A percentile compares a stretch with the other conserved stretches of the same genome.
These are phyloP conservation scores for Periglandula ipomoeae DNA, from an alignment of 2,329 filamentous ascomycete genomes.

Conservation along the genomic window DNA sequence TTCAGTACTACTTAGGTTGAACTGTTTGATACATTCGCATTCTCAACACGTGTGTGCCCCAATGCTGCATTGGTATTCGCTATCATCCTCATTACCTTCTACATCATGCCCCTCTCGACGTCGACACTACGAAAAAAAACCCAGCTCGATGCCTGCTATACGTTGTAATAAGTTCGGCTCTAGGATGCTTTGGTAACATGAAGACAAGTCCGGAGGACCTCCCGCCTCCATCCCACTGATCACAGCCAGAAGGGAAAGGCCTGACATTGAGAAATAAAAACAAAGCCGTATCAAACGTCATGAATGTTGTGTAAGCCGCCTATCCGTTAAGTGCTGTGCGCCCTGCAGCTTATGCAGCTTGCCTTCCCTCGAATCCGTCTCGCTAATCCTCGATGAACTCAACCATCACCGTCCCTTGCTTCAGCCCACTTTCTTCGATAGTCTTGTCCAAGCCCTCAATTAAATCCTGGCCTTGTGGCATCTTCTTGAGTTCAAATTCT, in stretches of 20 bases:
- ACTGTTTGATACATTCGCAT: too few species aligned
- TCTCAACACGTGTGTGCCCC: too few species aligned
- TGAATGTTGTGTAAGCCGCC: not conserved
- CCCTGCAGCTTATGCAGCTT: not conserved
- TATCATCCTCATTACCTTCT: too few species aligned
- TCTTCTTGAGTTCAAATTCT: constrained; percentile 78
- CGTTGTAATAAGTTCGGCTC: not conserved
- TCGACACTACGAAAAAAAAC: not conserved
- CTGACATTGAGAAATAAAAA: not conserved
- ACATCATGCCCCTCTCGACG: too few species aligned
- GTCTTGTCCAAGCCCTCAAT: constrained; percentile 65
- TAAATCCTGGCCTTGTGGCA: constrained; percentile 71
- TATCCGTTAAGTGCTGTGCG: not conserved
- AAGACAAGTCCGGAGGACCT: not conserved
- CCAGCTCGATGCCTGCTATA: not conserved
- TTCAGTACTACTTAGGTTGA: too few species aligned
- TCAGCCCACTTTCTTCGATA: constrained; percentile 74
- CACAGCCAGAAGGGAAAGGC: not conserved
- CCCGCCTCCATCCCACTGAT: not conserved
- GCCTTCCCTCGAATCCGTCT: not conserved
- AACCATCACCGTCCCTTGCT: constrained; percentile 92
- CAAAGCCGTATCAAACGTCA: not conserved
- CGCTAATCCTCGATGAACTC: constrained; percentile 63
- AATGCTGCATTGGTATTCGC: too few species aligned
- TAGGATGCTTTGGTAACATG: not conserved